Conservation (phyloP, 305 asterid genomes). For the Ruellia speciosa region DNA sequence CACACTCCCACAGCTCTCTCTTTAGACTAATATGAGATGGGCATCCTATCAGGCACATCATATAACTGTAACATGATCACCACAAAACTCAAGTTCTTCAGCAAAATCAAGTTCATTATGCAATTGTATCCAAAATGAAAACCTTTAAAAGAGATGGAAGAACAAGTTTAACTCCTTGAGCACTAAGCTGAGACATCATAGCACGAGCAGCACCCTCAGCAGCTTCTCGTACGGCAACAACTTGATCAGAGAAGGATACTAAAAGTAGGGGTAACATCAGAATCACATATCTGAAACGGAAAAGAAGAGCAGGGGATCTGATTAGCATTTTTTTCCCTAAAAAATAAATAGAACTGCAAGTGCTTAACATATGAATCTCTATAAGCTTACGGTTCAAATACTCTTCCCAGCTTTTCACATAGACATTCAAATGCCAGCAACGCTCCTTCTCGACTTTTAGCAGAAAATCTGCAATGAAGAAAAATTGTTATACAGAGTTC, state of each 20-base stretch:
- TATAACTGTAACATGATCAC: too few species aligned
- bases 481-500: conserved; percentile 5
- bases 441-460: conserved; percentile 95
- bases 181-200: conserved; percentile 97
- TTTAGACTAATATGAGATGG: too few species aligned
- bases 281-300: conserved; percentile 69
- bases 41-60: background rate
- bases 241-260: conserved; percentile 95
- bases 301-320: conserved; percentile 8
- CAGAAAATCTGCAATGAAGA: conserved; percentile 64
- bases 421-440: conserved; percentile 92
- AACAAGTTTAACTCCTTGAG: conserved; percentile 96
- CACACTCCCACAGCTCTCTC: too few species aligned
- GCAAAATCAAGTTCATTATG: conserved; percentile 17
- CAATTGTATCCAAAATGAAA: conserved; percentile 11
- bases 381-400: conserved; percentile 92
- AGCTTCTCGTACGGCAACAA: conserved; percentile 95
- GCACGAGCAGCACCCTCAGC: conserved; percentile 99
- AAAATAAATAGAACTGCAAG: conserved; percentile 13
- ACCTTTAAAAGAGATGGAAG: conserved; percentile 98
- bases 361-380: conserved; percentile 15
- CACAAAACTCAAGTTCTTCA: background rate
- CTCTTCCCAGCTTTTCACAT: conserved; percentile 89
- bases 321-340: conserved; percentile 9
- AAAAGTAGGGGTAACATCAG: conserved; percentile 86